phyloP scores from a whole-genome alignment of 2,329 filamentous ascomycete genomes.

The Ophiocordyceps robertsii region DNA sequence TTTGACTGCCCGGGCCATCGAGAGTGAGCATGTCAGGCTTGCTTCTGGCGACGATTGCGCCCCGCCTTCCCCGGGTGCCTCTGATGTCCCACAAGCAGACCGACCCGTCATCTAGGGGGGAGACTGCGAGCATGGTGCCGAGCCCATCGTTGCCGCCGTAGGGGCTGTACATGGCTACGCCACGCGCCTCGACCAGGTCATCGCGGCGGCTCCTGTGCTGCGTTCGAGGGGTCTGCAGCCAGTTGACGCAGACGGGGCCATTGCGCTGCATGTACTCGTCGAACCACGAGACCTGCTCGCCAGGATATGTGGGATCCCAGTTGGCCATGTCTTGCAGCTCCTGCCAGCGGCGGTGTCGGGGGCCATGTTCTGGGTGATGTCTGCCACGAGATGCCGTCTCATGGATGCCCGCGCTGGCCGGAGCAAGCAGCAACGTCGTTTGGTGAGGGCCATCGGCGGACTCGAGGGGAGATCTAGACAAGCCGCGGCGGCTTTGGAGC shows the following conservation, averaged over 20 bases:
- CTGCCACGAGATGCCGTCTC: not conserved
- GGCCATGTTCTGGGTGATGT: slow-evolving; percentile 3
- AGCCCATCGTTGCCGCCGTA: slow-evolving; percentile 32
- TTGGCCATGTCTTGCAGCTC: slow-evolving; percentile 49
- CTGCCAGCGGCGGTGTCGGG: slow-evolving; percentile 6
- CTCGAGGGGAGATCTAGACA: slow-evolving; percentile 16
- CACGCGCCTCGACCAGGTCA: slow-evolving; percentile 52
- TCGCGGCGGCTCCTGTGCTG: slow-evolving; percentile 22
- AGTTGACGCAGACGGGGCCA: slow-evolving; percentile 59
- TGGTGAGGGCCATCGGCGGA: not conserved
- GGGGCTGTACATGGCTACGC: slow-evolving; percentile 52
- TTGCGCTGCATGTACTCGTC: slow-evolving; percentile 77
- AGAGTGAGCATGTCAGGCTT: slow-evolving; percentile 51
- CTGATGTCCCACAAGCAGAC: slow-evolving; percentile 77
- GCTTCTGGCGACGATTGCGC: slow-evolving; percentile 54
- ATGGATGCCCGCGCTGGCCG: not conserved
- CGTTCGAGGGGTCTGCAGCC: slow-evolving; percentile 54
- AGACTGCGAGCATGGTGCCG: slow-evolving; percentile 45
- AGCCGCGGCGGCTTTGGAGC: slow-evolving; percentile 29
- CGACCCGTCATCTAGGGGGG: slow-evolving; percentile 74
- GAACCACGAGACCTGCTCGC: slow-evolving; percentile 70
- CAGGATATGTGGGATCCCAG: slow-evolving; percentile 69
- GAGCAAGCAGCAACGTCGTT: not conserved
- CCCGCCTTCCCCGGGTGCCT: slow-evolving; percentile 37
- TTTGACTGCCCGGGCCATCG: slow-evolving; percentile 30